Evolutionary conservation across 1,139 yeast genomes (phyloP), one percentile per base, ranked within the genome.

Genomic region (Protomyces arabidopsidicola): DNA sequence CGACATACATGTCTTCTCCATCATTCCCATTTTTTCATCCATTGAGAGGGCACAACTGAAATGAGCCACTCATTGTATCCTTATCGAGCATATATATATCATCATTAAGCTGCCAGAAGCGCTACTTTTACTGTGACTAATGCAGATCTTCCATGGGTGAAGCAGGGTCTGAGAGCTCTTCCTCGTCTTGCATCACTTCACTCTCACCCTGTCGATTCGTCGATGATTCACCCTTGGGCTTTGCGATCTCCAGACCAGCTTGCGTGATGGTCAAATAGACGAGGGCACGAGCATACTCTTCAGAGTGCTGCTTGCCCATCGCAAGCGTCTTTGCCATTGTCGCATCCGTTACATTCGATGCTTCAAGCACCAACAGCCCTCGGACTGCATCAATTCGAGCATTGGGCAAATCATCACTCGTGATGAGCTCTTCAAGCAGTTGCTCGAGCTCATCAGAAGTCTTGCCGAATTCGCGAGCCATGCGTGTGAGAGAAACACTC

Each of bases 391-490:
- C 58, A 14, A 57, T 36, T 6, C 55, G 39, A 14, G 53, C 61
- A 36, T 61, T 54, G 22, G 31, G 45, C 45, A 68, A 55, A 18
- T 65, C 65, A 14, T 55, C 61, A 2, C 60, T 24, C 53, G 38
- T 48, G 24, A 68, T 67, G 53, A 68, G 50, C 5, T 56, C 53
- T 14, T 45, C 55, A n/a, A 68, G 38, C 18, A 57, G 65, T 5
- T 62, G 51, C 52, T 67, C 68, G 12, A 66, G 54, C n/a, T 52
- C 60, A 2, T 52, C 52, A 16, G 35, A 52, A 10, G 60, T 24
- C 27, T 62, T 60, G 10, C 67, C 67, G 38, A 68, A 68, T 20
- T 65, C 59, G 12, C 51, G 8, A 8, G 69, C 66, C 65, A 68
- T 65, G 34, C 64, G 63, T 3, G 60, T 56, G 22, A 68, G 55